A percentile compares a stretch with the other conserved stretches of the same genome.
Conservation (phyloP, 1,284 basidiomycete species). For the Irpex rosettiformis region DNA sequence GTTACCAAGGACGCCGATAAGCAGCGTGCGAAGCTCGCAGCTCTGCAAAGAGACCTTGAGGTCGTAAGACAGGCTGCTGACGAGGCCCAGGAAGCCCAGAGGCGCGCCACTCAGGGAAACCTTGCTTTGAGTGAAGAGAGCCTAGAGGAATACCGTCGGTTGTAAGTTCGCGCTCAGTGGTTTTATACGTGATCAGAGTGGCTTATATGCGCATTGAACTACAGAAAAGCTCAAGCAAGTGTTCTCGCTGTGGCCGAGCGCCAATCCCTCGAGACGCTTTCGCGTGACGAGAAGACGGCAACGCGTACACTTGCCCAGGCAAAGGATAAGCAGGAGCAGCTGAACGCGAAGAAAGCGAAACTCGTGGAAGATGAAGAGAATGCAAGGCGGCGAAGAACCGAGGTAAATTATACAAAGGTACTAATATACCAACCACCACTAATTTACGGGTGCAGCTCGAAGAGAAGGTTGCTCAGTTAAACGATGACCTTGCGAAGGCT, state of each 20-base stretch:
- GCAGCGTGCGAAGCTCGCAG: constrained; percentile 58
- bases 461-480: constrained; percentile 48
- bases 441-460: no score
- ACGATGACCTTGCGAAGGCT: constrained; percentile 51
- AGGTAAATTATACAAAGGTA: no score
- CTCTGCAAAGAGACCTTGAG: constrained; percentile 62
- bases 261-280: constrained; percentile 78
- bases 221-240: constrained; percentile 75
- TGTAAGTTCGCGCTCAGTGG: constrained; percentile 46
- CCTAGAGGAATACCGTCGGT: constrained; percentile 81
- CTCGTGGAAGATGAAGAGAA: constrained; percentile 58
- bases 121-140: constrained; percentile 81
- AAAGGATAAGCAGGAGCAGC: constrained; percentile 63
- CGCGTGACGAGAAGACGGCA: constrained; percentile 80
- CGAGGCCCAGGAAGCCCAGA: constrained; percentile 78
- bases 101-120: constrained; percentile 71
- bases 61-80: constrained; percentile 71
- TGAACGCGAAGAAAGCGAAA: constrained; percentile 58
- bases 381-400: constrained; percentile 55
- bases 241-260: constrained; percentile 84
- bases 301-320: constrained; percentile 66
- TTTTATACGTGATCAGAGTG: no score
- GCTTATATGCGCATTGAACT: constrained; percentile 4
- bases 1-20: constrained; percentile 68
- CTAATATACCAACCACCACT: no score